Evolutionary conservation across 441 rosid genomes (phyloP).

Genomic region (Populus tomentosa): DNA sequence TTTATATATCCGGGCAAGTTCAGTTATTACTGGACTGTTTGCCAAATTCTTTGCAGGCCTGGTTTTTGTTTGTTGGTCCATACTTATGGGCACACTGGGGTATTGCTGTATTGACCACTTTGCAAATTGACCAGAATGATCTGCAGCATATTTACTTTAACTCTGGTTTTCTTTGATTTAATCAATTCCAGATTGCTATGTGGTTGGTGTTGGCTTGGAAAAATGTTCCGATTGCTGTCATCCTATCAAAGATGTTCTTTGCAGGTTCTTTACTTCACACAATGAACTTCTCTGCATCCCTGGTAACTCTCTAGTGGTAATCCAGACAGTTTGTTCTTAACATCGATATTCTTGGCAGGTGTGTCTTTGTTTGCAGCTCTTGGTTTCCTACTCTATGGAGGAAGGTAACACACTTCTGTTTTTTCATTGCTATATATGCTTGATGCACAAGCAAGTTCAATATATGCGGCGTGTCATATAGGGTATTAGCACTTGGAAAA

Average conservation of each 20-base stretch:
- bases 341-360: slow-evolving; percentile 34
- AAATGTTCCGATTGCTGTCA: slow-evolving; percentile 45
- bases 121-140: neutral
- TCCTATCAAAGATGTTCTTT: slow-evolving; percentile 82
- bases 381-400: slow-evolving; percentile 86
- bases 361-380: slow-evolving; percentile 80
- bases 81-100: neutral
- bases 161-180: slow-evolving; percentile 4
- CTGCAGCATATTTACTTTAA: neutral
- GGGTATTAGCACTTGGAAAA: neutral
- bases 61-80: neutral
- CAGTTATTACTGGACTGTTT: neutral
- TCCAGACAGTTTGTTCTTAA: slow-evolving; percentile 12
- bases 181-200: slow-evolving; percentile 54
- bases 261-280: slow-evolving; percentile 41
- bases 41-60: neutral
- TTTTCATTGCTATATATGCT: slow-evolving; percentile 5
- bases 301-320: neutral
- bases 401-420: slow-evolving; percentile 56
- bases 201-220: slow-evolving; percentile 90
- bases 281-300: neutral
- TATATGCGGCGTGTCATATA: neutral
- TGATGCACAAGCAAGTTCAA: neutral
- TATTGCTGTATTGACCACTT: neutral
- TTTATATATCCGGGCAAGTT: neutral